phyloP scores from a whole-genome alignment of 805 yeast species.

The Schwanniomyces pseudopolymorphus region DNA sequence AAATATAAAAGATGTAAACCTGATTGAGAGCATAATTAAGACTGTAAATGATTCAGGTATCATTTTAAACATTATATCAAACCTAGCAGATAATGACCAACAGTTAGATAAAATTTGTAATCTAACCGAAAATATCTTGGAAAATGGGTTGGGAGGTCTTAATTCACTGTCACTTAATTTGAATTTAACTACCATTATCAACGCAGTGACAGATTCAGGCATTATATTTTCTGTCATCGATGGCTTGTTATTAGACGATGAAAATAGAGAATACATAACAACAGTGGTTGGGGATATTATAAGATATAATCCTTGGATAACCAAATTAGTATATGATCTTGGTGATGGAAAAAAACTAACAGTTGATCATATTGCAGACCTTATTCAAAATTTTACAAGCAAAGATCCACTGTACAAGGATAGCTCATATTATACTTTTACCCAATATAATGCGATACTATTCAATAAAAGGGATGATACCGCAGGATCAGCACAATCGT shows the following conservation, averaged over 20 bases:
- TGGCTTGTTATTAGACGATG: constrained; percentile 27
- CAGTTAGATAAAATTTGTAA: constrained; percentile 28
- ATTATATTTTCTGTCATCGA: constrained; percentile 23
- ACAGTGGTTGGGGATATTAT: constrained; percentile 25
- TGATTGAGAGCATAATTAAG: constrained; percentile 10
- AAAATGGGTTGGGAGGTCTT: constrained; percentile 9
- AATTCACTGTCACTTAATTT: constrained; percentile 10
- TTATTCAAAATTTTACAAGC: constrained; percentile 25
- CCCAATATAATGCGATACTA: constrained; percentile 1
- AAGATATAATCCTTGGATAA: constrained; percentile 27
- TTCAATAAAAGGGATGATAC: constrained; percentile 6
- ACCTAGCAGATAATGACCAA: constrained; percentile 29
- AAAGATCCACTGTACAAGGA: constrained; percentile 20
- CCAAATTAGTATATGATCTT: constrained; percentile 27
- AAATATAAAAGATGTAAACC: neutral
- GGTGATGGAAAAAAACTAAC: constrained; percentile 32
- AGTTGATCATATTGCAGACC: constrained; percentile 28
- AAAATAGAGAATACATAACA: constrained; percentile 25
- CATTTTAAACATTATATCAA: constrained; percentile 22
- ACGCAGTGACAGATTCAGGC: constrained; percentile 23
- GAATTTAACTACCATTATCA: constrained; percentile 22
- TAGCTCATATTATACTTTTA: constrained; percentile 8
- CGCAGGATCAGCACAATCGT: constrained; percentile 31
- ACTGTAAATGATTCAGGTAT: constrained; percentile 26
- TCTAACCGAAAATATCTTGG: constrained; percentile 13